Evolutionary conservation across 257 asterid genomes (phyloP), one percentile per base, ranked within the genome.

Genomic region (Solanum phureja): DNA sequence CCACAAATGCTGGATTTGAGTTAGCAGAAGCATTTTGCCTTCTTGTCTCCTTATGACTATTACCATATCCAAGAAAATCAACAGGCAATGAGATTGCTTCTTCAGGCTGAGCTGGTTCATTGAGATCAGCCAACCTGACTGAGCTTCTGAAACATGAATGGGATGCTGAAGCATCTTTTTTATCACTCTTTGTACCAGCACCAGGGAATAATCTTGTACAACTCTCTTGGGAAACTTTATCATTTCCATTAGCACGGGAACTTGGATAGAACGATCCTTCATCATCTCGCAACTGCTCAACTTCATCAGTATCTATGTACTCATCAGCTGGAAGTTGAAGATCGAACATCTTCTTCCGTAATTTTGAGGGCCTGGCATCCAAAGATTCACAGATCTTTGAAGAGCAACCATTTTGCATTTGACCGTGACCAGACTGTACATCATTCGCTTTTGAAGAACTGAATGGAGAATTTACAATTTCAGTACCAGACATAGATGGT

Each of bases 271-370:
- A 85, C 72, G 91, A 87, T 79, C 66, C 83, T 88, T 90, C 90
- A 73, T 64, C 16, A 40, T 91, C 93, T 34, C 27, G 91, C 11
- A 90, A 90, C 68, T 87, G 89, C 86, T 91, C 92, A 62, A 62
- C 92, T 71, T 94, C 98, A 87, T 95, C 98, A 12, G 93, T 87
- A 88, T 94, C 98, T 37, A 93, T 83, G 82, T 93, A 95, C 79
- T 94, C 98, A 88, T 97, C 96, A 21, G 98, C 98, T 31, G 99
- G 98, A 62, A 94, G 94, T 88, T 95, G 96, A 93, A 97, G 99
- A 92, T 95, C 98, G 34, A 97, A 95, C 92, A 94, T 72, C 91
- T 91, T 94, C 88, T 95, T 97, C 92, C 98, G 94, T 90, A 95
- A 93, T 85, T 96, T 96, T 85, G 94, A 92, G 3, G 98, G 98